Conservation (phyloP, 2,329 filamentous ascomycete species). For the Reticulascus tulasneorum region DNA sequence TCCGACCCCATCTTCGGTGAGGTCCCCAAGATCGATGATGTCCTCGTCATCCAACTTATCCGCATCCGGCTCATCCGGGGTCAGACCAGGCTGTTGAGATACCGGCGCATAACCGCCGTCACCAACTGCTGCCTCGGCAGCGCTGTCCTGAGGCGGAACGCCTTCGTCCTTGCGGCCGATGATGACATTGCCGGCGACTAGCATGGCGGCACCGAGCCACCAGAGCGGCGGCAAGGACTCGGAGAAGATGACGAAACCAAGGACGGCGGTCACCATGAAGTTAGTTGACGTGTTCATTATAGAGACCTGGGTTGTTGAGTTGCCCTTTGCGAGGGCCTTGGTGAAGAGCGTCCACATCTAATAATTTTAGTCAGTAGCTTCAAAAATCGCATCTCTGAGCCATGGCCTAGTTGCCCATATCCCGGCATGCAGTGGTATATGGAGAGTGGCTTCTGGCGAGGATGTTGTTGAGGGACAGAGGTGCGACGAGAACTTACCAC, state of each 20-base stretch:
- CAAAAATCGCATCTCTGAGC: too few relatives aligned
- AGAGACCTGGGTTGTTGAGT: slow-evolving; percentile 73
- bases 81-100: slow-evolving; percentile 16
- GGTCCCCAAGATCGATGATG: slow-evolving; percentile 28
- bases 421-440: too few relatives aligned
- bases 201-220: slow-evolving; percentile 69
- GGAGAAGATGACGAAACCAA: slow-evolving; percentile 67
- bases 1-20: slow-evolving; percentile 17
- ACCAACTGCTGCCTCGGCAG: slow-evolving; percentile 17
- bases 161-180: slow-evolving; percentile 66
- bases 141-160: slow-evolving; percentile 3
- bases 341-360: slow-evolving; percentile 84
- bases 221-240: slow-evolving; percentile 69
- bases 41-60: slow-evolving; percentile 27
- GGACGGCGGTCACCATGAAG: slow-evolving; percentile 72
- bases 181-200: slow-evolving; percentile 74
- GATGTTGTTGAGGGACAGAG: not conserved
- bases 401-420: too few relatives aligned
- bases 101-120: slow-evolving; percentile 24
- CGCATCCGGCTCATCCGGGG: slow-evolving; percentile 9
- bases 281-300: slow-evolving; percentile 81
- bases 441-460: too few relatives aligned
- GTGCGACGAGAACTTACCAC: slow-evolving; percentile 42
- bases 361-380: slow-evolving; percentile 2
- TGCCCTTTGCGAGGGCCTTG: slow-evolving; percentile 67